These are phyloP conservation scores for Bacidia gigantensis DNA, from an alignment of 495 filamentous ascomycete species.

Conservation along the genomic window DNA sequence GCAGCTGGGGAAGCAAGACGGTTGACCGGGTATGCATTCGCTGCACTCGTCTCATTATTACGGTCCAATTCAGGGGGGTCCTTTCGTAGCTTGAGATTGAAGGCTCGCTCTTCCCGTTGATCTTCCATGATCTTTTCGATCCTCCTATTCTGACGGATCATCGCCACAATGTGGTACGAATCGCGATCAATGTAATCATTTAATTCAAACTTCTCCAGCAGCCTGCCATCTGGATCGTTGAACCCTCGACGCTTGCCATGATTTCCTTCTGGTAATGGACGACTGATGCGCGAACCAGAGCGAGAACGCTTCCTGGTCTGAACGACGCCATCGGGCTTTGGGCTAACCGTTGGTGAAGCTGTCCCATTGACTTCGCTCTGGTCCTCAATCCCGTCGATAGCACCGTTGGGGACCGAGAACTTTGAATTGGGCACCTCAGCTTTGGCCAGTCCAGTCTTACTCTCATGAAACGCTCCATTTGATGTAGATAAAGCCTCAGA, in stretches of 20 bases:
- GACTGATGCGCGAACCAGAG: conserved; percentile 38
- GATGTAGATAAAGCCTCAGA: background rate
- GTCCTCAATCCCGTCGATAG: conserved; percentile 10
- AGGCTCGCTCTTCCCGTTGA: conserved; percentile 9
- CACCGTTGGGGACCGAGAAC: conserved; percentile 26
- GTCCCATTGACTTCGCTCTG: background rate
- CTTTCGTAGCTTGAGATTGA: conserved; percentile 32
- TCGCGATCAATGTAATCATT: conserved; percentile 71
- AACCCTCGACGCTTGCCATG: conserved; percentile 9
- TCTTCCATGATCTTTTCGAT: conserved; percentile 18
- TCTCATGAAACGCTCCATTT: background rate
- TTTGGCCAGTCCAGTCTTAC: background rate
- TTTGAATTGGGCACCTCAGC: background rate
- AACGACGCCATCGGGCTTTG: conserved; percentile 4
- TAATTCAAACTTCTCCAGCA: conserved; percentile 43
- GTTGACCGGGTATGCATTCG: conserved; percentile 37
- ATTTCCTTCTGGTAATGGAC: conserved; percentile 15
- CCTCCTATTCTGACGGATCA: conserved; percentile 30
- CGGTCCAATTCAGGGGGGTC: conserved; percentile 32
- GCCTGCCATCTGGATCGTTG: conserved; percentile 10
- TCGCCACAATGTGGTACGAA: conserved; percentile 49
- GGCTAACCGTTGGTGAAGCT: background rate
- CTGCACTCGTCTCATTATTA: conserved; percentile 8
- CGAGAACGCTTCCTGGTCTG: conserved; percentile 44
- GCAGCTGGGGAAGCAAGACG: conserved; percentile 42